Percentiles rank a stretch among this genome's conserved stretches.
These are phyloP conservation scores for Isabelozyma heimii DNA, from an alignment of 805 yeast species.

Conservation along the genomic window DNA sequence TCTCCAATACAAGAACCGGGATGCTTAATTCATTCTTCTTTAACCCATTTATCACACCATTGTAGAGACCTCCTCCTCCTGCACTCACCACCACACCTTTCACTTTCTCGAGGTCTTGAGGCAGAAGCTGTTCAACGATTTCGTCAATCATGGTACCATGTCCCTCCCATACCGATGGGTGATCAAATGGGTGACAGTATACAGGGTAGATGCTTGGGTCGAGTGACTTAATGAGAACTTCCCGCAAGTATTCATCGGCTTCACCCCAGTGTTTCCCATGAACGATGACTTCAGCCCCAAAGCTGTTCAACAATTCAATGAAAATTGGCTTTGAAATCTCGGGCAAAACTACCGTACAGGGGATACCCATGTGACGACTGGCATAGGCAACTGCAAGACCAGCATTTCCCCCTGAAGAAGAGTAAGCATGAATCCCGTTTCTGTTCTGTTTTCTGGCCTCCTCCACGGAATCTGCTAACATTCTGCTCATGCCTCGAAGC, in stretches of 20 bases:
- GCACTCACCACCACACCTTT: slow-evolving; percentile 28
- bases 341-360: slow-evolving; percentile 32
- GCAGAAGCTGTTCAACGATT: slow-evolving; percentile 15
- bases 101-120: slow-evolving; percentile 11
- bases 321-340: slow-evolving; percentile 15
- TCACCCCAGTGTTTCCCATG: slow-evolving; percentile 31
- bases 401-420: slow-evolving; percentile 36
- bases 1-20: slow-evolving; percentile 26
- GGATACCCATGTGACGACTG: slow-evolving; percentile 13
- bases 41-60: slow-evolving; percentile 25
- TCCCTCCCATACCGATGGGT: slow-evolving; percentile 30
- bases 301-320: slow-evolving; percentile 12
- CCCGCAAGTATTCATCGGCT: slow-evolving; percentile 23
- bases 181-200: slow-evolving; percentile 33
- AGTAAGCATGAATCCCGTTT: slow-evolving; percentile 16
- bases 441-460: slow-evolving; percentile 17
- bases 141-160: slow-evolving; percentile 23
- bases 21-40: slow-evolving; percentile 7
- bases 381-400: slow-evolving; percentile 34
- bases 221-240: slow-evolving; percentile 10
- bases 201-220: slow-evolving; percentile 14
- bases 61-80: slow-evolving; percentile 36
- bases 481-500: slow-evolving; percentile 52
- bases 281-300: slow-evolving; percentile 21
- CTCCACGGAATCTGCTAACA: slow-evolving; percentile 33